A percentile compares a stretch with the other conserved stretches of the same genome.
Conservation (phyloP, 1,284 basidiomycete species). For the Cystobasidium slooffiae region DNA sequence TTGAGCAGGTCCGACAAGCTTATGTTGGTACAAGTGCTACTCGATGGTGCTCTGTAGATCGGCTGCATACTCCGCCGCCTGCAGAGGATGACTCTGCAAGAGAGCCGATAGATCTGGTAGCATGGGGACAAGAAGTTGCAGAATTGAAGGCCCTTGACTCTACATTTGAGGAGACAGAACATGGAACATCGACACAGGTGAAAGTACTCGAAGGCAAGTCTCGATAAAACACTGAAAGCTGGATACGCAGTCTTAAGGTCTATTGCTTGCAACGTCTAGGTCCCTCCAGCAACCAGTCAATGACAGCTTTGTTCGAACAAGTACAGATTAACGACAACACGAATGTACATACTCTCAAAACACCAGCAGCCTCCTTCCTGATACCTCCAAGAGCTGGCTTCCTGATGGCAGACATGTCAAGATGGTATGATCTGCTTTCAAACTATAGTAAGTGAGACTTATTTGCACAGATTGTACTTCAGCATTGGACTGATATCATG, state of each 20-base stretch:
- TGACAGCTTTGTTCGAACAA: constrained; percentile 5
- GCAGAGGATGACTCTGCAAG: background rate
- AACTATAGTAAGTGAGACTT: background rate
- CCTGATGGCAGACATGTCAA: constrained; percentile 35
- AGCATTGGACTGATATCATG: background rate
- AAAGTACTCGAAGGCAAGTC: too few species aligned
- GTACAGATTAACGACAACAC: background rate
- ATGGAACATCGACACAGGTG: background rate
- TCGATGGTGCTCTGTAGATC: background rate
- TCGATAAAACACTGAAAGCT: too few species aligned
- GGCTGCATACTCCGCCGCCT: background rate
- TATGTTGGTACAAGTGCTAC: background rate
- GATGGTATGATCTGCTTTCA: constrained; percentile 19
- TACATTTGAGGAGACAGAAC: background rate
- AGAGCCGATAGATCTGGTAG: constrained; percentile 9
- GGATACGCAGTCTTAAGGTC: too few species aligned
- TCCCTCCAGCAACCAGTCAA: background rate
- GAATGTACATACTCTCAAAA: background rate
- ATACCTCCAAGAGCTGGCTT: constrained; percentile 34
- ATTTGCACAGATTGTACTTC: background rate
- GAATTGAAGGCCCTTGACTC: constrained; percentile 1
- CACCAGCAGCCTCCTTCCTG: constrained; percentile 16
- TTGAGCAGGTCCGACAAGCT: constrained; percentile 16
- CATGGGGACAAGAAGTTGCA: constrained; percentile 5
- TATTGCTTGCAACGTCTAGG: background rate